These are phyloP conservation scores for Colletotrichum sp. DNA, from an alignment of 2,329 filamentous ascomycete species.

Conservation along the genomic window DNA sequence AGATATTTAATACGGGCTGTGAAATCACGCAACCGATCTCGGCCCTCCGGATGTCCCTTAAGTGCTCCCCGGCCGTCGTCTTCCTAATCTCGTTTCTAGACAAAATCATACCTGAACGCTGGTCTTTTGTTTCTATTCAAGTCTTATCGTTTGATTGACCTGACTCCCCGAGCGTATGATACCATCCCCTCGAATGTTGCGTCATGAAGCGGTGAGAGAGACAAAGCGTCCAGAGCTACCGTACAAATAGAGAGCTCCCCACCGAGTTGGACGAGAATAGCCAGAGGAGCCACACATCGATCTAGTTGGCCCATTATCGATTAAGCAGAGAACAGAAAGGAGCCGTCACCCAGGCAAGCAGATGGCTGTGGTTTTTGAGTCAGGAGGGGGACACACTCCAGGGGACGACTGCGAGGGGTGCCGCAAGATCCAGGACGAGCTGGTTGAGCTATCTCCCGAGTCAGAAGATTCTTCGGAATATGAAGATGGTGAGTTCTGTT, in stretches of 20 bases:
- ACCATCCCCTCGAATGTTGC: slow-evolving; percentile 20
- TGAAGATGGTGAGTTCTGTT: slow-evolving; percentile 9
- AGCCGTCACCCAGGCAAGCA: background rate
- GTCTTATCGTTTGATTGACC: background rate
- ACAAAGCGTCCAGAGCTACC: slow-evolving; percentile 1
- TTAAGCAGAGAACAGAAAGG: background rate
- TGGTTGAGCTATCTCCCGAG: slow-evolving; percentile 1
- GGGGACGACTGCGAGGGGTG: slow-evolving; percentile 17
- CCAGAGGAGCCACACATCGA: background rate
- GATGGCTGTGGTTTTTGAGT: background rate
- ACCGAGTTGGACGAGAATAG: background rate
- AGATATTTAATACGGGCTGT: background rate
- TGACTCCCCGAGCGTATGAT: slow-evolving; percentile 10
- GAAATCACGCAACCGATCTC: slow-evolving; percentile 17
- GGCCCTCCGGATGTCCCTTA: background rate
- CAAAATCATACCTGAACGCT: background rate
- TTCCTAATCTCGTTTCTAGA: slow-evolving; percentile 1
- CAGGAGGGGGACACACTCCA: background rate
- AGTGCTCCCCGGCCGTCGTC: background rate
- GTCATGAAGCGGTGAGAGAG: slow-evolving; percentile 22
- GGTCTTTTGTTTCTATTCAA: background rate
- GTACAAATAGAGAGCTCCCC: slow-evolving; percentile 14
- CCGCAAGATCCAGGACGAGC: slow-evolving; percentile 15
- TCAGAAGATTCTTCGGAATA: slow-evolving; percentile 11
- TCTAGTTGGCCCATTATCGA: background rate